These are phyloP conservation scores for Gigaspora rosea DNA, from an alignment of 192 early-diverging fungal species.

Conservation along the genomic window DNA sequence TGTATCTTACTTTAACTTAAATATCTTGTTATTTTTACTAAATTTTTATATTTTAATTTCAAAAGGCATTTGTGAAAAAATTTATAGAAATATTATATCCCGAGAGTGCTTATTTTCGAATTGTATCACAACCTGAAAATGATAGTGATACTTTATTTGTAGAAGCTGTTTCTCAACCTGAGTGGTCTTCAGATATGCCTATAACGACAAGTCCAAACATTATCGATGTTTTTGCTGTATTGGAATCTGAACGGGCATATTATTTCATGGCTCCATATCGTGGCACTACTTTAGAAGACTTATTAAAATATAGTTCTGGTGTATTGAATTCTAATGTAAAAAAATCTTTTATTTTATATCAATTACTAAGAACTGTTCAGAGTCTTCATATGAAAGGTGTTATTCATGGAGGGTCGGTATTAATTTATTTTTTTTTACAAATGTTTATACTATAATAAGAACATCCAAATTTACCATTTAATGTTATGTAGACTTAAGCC, in stretches of 20 bases:
- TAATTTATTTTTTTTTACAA: neutral
- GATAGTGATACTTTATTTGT: constrained; percentile 36
- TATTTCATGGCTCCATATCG: constrained; percentile 57
- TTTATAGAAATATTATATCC: constrained; percentile 32
- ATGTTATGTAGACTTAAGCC: constrained; percentile 39
- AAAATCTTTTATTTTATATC: constrained; percentile 63
- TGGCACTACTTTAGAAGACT: constrained; percentile 55
- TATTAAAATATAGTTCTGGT: constrained; percentile 61
- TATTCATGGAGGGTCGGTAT: constrained; percentile 52
- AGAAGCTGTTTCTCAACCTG: neutral
- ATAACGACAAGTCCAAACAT: constrained; percentile 37
- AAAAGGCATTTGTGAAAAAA: constrained; percentile 30
- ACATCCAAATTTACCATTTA: neutral
- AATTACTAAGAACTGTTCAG: constrained; percentile 52
- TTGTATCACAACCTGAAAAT: constrained; percentile 1
- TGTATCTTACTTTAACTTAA: neutral
- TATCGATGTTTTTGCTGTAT: constrained; percentile 48
- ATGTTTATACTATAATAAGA: neutral
- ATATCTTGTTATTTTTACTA: neutral
- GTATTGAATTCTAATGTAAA: constrained; percentile 59
- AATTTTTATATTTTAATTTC: neutral
- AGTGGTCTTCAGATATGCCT: neutral
- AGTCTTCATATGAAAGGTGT: constrained; percentile 57
- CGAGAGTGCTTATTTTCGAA: constrained; percentile 30
- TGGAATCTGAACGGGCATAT: constrained; percentile 53